Percentiles rank a stretch among this genome's conserved stretches.
Evolutionary conservation across 306 rosid genomes (phyloP).

Genomic region (Dryas drummondii): DNA sequence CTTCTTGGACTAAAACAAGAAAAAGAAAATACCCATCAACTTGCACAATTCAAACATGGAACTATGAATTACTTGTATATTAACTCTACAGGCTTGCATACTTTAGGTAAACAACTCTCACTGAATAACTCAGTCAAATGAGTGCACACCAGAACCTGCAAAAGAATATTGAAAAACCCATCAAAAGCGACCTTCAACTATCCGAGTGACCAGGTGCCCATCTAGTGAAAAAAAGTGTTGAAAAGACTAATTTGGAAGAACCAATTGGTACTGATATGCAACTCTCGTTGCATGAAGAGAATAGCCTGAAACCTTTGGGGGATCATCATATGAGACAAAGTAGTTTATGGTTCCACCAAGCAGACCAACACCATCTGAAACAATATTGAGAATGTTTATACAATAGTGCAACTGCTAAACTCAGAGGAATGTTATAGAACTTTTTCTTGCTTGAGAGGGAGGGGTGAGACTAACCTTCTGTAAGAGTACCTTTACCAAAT

Average conservation of each 20-base stretch:
- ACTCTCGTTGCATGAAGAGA: slow-evolving; percentile 15
- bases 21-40: slow-evolving; percentile 17
- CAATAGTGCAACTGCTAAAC: slow-evolving; percentile 18
- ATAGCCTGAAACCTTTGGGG: slow-evolving; percentile 73
- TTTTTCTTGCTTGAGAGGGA: background rate
- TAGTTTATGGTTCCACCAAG: slow-evolving; percentile 89
- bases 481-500: slow-evolving; percentile 97
- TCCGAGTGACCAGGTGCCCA: background rate
- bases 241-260: background rate
- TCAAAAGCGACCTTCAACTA: background rate
- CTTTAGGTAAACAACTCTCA: slow-evolving; percentile 64
- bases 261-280: background rate
- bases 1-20: slow-evolving; percentile 64
- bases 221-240: background rate
- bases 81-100: slow-evolving; percentile 30
- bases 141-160: slow-evolving; percentile 88
- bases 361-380: slow-evolving; percentile 89
- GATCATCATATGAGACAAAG: slow-evolving; percentile 57
- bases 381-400: slow-evolving; percentile 24
- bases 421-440: background rate
- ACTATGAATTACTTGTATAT: slow-evolving; percentile 25
- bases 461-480: slow-evolving; percentile 72
- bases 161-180: slow-evolving; percentile 22
- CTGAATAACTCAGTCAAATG: slow-evolving; percentile 90
- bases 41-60: slow-evolving; percentile 4